phyloP scores from a whole-genome alignment of 2,329 filamentous ascomycete genomes.

The Nemania serpens region DNA sequence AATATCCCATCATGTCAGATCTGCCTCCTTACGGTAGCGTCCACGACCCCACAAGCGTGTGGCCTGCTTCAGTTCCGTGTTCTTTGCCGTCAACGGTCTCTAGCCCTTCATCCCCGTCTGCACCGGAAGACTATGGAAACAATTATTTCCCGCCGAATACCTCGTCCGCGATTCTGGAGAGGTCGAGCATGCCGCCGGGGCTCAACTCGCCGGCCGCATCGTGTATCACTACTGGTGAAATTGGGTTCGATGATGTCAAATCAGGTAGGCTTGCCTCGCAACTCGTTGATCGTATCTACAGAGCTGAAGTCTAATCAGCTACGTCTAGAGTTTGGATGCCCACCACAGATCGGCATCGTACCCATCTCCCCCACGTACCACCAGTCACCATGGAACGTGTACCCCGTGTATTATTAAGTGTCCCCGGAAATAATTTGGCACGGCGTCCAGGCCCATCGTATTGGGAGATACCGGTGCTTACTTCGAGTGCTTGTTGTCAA shows the following conservation, averaged over 20 bases:
- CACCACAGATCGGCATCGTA: slow-evolving; percentile 40
- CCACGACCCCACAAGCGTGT: slow-evolving; percentile 52
- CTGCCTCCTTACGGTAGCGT: slow-evolving; percentile 48
- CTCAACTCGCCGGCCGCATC: slow-evolving; percentile 42
- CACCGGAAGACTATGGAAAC: slow-evolving; percentile 52
- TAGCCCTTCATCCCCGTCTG: slow-evolving; percentile 56
- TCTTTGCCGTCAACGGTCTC: slow-evolving; percentile 55
- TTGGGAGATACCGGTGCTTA: slow-evolving; percentile 44
- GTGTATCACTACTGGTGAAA: slow-evolving; percentile 39
- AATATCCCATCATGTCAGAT: slow-evolving; percentile 51
- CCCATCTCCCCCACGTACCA: slow-evolving; percentile 42
- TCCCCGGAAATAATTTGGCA: slow-evolving; percentile 34
- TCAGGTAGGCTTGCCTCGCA: slow-evolving; percentile 37
- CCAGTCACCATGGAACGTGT: slow-evolving; percentile 44
- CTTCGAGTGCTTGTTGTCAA: slow-evolving; percentile 38
- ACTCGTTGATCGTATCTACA: slow-evolving; percentile 21
- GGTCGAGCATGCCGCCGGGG: slow-evolving; percentile 36
- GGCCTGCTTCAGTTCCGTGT: slow-evolving; percentile 51
- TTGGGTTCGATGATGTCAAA: slow-evolving; percentile 43
- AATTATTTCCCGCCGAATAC: slow-evolving; percentile 57
- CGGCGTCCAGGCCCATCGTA: slow-evolving; percentile 21
- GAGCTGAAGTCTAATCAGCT: slow-evolving; percentile 36
- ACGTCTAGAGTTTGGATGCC: slow-evolving; percentile 42
- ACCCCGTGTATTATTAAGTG: slow-evolving; percentile 44
- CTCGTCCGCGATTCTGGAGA: slow-evolving; percentile 50